Evolutionary conservation across 2,329 filamentous ascomycete species (phyloP), one percentile per base, ranked within the genome.

Genomic region (Canariomyces notabilis): DNA sequence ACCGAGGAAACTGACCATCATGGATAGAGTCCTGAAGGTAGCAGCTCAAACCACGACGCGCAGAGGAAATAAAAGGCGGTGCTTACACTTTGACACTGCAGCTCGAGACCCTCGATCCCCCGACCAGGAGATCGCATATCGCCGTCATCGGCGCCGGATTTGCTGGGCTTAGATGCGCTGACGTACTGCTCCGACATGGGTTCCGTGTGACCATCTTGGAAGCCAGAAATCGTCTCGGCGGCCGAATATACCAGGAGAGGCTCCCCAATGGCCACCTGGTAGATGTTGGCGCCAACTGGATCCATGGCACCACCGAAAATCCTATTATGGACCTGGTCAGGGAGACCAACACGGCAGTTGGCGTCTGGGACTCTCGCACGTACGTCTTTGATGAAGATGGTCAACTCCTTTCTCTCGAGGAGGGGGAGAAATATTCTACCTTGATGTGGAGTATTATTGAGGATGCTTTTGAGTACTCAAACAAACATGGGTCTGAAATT

Each of bases 281-380:
- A n/a, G 78, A 82, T 53, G 63, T 77, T 23, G 85, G 85, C 0
- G 82, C 85, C n/a, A 89, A 89, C 57, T 89, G 85, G 85, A 87
- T 89, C 42, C 85, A 89, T 50, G 85, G 85, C 26, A 87, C 82
- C 5, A 69, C 77, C 1, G 72, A 82, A 51, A 89, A 89, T 58
- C 82, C 85, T 0, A 85, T 88, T 14, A 63, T 83, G 32, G 78
- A 84, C 35, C 68, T 89, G 15, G 83, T 82, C 11, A 76, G 74
- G 53, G 68, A 77, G 51, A 87, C 82, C 0, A 66, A 71, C 1
- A 87, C 77, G 0, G 57, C 62, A 0, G 61, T 70, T 2, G 68
- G 70, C 11, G 66, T 60, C 45, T 73, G 70, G 66, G 78, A 82
- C 37, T 70, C 72, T 6, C 68, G 68, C 4, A 74, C 79, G 19